Percentiles rank a stretch among this genome's conserved stretches.
Evolutionary conservation across 257 asterid genomes (phyloP).

Genomic region (Penstemon newberryi): DNA sequence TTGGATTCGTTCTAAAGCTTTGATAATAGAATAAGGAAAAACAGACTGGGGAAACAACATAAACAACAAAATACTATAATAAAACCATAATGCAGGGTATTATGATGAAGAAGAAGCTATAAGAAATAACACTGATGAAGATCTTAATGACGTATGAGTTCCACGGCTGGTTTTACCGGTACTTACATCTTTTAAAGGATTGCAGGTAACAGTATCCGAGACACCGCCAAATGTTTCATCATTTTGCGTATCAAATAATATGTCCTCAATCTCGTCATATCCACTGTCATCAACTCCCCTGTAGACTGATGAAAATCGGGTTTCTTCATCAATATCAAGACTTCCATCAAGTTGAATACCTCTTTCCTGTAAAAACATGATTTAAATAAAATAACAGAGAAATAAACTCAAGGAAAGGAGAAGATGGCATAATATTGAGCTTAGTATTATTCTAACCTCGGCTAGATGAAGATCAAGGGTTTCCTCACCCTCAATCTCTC

Average conservation of each 20-base stretch:
- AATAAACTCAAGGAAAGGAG: neutral
- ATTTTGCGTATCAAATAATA: slow-evolving; percentile 45
- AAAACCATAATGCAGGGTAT: slow-evolving; percentile 8
- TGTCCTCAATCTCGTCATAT: slow-evolving; percentile 45
- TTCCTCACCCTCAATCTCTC: slow-evolving; percentile 92
- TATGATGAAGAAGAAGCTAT: neutral
- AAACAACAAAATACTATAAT: neutral
- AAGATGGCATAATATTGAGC: neutral
- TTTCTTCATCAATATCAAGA: slow-evolving; percentile 56
- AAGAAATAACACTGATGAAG: too few relatives aligned
- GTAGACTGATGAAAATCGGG: slow-evolving; percentile 48
- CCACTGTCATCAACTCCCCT: slow-evolving; percentile 53
- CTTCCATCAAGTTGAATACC: slow-evolving; percentile 45
- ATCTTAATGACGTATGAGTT: slow-evolving; percentile 30
- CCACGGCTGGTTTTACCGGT: slow-evolving; percentile 38
- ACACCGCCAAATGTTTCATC: slow-evolving; percentile 49
- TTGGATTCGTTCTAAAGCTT: slow-evolving; percentile 2
- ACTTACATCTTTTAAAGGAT: slow-evolving; percentile 39
- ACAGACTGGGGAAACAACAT: slow-evolving; percentile 8
- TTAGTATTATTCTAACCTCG: slow-evolving; percentile 55
- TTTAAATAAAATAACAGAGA: slow-evolving; percentile 8
- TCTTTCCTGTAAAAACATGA: slow-evolving; percentile 44
- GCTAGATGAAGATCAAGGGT: slow-evolving; percentile 93
- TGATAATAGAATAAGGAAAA: neutral
- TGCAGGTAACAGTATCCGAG: slow-evolving; percentile 44